These are phyloP conservation scores for Terana coerulea DNA, from an alignment of 768 basidiomycete genomes.

Conservation along the genomic window DNA sequence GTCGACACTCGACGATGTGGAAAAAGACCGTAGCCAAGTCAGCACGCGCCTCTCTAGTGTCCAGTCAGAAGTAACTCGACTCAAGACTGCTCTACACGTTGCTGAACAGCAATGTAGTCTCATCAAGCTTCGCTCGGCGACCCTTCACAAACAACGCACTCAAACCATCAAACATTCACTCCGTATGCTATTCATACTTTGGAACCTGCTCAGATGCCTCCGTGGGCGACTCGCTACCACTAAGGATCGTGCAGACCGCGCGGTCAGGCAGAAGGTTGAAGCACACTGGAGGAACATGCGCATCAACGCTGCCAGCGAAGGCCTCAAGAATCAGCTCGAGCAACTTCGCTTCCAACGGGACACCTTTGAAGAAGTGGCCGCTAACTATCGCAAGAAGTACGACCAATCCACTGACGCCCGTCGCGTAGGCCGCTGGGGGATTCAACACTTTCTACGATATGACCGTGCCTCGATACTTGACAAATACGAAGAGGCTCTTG, in stretches of 20 bases:
- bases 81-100: no score
- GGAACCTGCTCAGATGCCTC: neutral
- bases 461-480: neutral
- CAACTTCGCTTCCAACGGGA: neutral
- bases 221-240: neutral
- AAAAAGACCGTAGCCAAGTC: no score
- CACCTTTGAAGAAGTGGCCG: neutral
- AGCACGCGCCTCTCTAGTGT: no score
- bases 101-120: neutral
- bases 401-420: slow-evolving; percentile 7
- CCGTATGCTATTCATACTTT: no score
- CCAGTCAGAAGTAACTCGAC: no score
- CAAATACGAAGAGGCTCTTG: neutral
- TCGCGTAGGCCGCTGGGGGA: neutral
- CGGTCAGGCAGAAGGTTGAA: slow-evolving; percentile 3
- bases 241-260: neutral
- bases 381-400: slow-evolving; percentile 1
- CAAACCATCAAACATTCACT: neutral
- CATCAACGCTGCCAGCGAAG: neutral
- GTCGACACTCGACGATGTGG: no score
- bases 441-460: neutral
- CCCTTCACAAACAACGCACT: neutral
- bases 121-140: neutral
- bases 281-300: neutral
- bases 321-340: neutral